Evolutionary conservation across 2,329 filamentous ascomycete species (phyloP).

Genomic region (Colletotrichum brevisporum): DNA sequence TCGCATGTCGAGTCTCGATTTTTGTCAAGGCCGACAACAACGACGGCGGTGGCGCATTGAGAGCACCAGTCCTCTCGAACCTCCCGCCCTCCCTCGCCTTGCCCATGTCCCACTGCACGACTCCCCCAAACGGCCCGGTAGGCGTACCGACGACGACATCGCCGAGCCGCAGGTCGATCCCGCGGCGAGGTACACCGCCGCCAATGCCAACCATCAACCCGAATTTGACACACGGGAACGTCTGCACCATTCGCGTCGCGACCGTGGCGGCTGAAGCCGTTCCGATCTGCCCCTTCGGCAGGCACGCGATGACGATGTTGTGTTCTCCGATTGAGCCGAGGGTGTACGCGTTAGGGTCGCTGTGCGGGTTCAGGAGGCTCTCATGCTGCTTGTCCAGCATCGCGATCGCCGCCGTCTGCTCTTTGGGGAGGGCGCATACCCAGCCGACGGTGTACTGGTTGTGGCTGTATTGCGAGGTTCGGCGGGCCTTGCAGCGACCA

Average conservation of each 20-base stretch:
- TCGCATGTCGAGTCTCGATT: no score
- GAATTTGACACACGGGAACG: neutral
- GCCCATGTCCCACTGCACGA: conserved; percentile 47
- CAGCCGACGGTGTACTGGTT: conserved; percentile 44
- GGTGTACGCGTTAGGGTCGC: conserved; percentile 46
- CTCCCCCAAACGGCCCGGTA: conserved; percentile 18
- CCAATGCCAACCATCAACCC: conserved; percentile 46
- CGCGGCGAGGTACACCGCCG: conserved; percentile 40
- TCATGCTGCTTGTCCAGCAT: conserved; percentile 45
- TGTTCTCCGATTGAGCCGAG: conserved; percentile 45
- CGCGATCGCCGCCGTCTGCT: conserved; percentile 45
- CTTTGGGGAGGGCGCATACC: conserved; percentile 46
- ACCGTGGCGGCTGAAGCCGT: conserved; percentile 26
- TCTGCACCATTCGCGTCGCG: neutral
- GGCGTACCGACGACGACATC: conserved; percentile 45
- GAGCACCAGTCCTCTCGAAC: conserved; percentile 20
- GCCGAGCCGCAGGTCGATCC: conserved; percentile 44
- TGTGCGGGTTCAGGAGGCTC: conserved; percentile 26
- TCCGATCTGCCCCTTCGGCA: conserved; percentile 43
- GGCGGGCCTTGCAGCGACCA: no score
- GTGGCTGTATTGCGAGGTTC: neutral
- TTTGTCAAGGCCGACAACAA: conserved; percentile 37
- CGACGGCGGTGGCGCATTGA: rapidly evolving
- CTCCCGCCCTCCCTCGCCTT: conserved; percentile 38
- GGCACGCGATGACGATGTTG: conserved; percentile 46